These are phyloP conservation scores for Boletales sp. DNA, from an alignment of 768 basidiomycete genomes.

Conservation along the genomic window DNA sequence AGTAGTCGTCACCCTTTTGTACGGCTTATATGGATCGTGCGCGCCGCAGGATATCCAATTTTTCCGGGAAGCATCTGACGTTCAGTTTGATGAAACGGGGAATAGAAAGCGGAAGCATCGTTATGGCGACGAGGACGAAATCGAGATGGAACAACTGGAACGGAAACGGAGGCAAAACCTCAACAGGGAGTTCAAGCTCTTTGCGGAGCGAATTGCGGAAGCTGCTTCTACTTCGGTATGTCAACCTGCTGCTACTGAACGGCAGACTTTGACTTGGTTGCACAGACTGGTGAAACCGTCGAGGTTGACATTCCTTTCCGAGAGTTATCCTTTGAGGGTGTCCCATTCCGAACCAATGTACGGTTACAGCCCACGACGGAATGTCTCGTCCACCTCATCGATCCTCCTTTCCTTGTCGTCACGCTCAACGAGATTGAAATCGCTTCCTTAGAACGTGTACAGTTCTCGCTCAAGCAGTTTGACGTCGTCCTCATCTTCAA, in stretches of 20 bases:
- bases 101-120: conserved; percentile 96
- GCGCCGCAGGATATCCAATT: conserved; percentile 87
- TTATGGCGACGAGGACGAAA: conserved; percentile 98
- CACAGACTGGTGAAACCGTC: conserved; percentile 73
- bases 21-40: not conserved
- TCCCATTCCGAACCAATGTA: conserved; percentile 92
- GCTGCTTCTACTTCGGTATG: conserved; percentile 74
- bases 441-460: conserved; percentile 94
- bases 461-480: conserved; percentile 94
- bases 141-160: conserved; percentile 98
- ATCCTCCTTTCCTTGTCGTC: conserved; percentile 93
- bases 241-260: not conserved
- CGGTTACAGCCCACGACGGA: conserved; percentile 95
- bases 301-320: conserved; percentile 97
- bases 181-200: conserved; percentile 92
- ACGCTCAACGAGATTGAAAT: conserved; percentile 95
- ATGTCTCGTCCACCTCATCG: conserved; percentile 92
- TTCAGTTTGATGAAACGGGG: conserved; percentile 99
- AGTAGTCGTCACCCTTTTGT: conserved; percentile 21
- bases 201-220: conserved; percentile 89
- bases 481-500: conserved; percentile 97
- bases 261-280: not conserved
- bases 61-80: conserved; percentile 95
- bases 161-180: conserved; percentile 82
- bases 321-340: conserved; percentile 95